Percentiles rank a stretch among this genome's conserved stretches.
phyloP scores from a whole-genome alignment of 2,329 filamentous ascomycete species.

The Fusarium robinianum region DNA sequence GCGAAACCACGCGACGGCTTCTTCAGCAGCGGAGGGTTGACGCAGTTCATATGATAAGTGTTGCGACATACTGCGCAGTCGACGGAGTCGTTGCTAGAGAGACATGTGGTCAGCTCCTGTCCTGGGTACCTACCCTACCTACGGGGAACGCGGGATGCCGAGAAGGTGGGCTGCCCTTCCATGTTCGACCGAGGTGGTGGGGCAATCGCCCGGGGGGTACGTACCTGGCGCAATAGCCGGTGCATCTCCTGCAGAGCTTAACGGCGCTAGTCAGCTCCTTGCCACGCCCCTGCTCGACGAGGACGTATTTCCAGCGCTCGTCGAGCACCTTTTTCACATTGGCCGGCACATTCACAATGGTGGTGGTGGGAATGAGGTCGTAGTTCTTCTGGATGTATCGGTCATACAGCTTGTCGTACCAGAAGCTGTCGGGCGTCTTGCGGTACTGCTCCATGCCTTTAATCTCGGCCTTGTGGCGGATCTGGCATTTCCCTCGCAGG shows the following conservation, averaged over 20 bases:
- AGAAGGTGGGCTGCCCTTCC: too few species aligned
- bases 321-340: conserved; percentile 95
- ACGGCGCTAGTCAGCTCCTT: conserved; percentile 96
- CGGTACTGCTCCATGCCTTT: conserved; percentile 80
- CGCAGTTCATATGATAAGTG: conserved; percentile 99
- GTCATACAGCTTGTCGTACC: conserved; percentile 97
- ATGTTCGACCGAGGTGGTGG: too few species aligned
- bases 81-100: conserved; percentile 81
- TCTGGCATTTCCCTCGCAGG: conserved; percentile 89
- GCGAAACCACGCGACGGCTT: conserved; percentile 97
- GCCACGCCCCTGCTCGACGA: conserved; percentile 89
- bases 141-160: conserved; percentile 28
- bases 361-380: conserved; percentile 88
- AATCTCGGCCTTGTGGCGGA: conserved; percentile 87
- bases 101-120: conserved; percentile 31
- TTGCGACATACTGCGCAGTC: conserved; percentile 94
- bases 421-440: conserved; percentile 85
- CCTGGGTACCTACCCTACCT: conserved; percentile 14
- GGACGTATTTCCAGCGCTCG: conserved; percentile 94
- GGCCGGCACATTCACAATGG: conserved; percentile 94
- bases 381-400: conserved; percentile 98
- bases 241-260: conserved; percentile 94
- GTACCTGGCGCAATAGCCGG: conserved; percentile 87
- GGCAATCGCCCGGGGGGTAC: too few species aligned
- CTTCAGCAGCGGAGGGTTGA: conserved; percentile 87